A percentile compares a stretch with the other conserved stretches of the same genome.
Conservation (phyloP, 176 grass and related monocot species). For the Bothriochloa decipiens region DNA sequence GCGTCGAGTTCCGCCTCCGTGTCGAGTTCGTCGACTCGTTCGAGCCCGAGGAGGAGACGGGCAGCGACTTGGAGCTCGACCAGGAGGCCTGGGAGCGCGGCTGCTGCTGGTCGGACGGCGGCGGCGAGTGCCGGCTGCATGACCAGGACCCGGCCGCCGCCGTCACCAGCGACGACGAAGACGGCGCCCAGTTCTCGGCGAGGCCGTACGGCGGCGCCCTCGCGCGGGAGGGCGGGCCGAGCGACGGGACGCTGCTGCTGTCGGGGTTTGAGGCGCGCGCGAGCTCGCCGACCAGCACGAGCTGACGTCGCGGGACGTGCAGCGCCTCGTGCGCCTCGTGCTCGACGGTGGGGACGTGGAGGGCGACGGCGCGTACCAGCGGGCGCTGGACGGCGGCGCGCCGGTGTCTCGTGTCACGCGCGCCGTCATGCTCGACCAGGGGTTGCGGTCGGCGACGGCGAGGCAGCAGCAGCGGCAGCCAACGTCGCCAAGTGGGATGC, state of each 20-base stretch:
- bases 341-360: conserved; percentile 3
- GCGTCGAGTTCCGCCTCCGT: conserved; percentile 24
- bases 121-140: not conserved
- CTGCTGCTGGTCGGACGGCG: not conserved
- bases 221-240: not conserved
- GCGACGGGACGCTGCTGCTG: conserved; percentile 9
- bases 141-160: not conserved
- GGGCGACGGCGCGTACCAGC: conserved; percentile 38
- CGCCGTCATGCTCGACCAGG: conserved; percentile 27
- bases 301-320: conserved; percentile 16
- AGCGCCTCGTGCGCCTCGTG: conserved; percentile 7
- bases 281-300: conserved; percentile 24
- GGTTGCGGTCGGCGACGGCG: not conserved
- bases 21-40: conserved; percentile 13
- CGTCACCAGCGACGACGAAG: not conserved
- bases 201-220: conserved; percentile 9
- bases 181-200: not conserved
- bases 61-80: conserved; percentile 40
- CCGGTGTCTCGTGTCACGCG: conserved; percentile 1
- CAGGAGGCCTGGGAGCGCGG: not conserved
- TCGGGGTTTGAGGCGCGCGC: not conserved
- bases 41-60: not conserved
- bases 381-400: not conserved
- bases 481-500: not conserved
- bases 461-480: not conserved